Percentiles rank a stretch among this genome's conserved stretches.
These are phyloP conservation scores for Xylaria sp. DNA, from an alignment of 2,329 filamentous ascomycete species.

Conservation along the genomic window DNA sequence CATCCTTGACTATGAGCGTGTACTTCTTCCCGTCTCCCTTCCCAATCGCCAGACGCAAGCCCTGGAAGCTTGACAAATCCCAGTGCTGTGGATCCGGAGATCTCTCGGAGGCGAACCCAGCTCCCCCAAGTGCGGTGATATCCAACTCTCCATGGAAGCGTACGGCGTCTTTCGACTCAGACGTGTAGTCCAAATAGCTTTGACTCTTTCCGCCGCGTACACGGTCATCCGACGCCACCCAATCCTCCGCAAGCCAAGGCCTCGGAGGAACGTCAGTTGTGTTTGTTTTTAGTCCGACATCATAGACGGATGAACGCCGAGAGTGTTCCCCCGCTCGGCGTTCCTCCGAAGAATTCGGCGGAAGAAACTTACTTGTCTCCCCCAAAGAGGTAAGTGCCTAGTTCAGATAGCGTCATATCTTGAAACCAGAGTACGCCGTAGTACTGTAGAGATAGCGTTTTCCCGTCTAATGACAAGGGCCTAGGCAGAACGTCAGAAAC, in stretches of 20 bases:
- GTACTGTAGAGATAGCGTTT: not conserved
- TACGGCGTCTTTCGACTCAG: slow-evolving; percentile 52
- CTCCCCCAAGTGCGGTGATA: slow-evolving; percentile 78
- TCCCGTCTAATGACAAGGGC: not conserved
- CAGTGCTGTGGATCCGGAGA: slow-evolving; percentile 69
- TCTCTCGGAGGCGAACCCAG: slow-evolving; percentile 83
- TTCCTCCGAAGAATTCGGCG: not conserved
- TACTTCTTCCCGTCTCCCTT: slow-evolving; percentile 73
- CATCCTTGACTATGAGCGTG: slow-evolving; percentile 79
- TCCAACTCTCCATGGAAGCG: slow-evolving; percentile 77
- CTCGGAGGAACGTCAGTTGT: slow-evolving; percentile 51
- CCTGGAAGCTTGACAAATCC: slow-evolving; percentile 72
- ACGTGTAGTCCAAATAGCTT: slow-evolving; percentile 58
- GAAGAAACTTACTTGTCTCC: slow-evolving; percentile 51
- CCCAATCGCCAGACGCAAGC: slow-evolving; percentile 65
- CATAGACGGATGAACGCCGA: not conserved
- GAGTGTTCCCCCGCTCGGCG: not conserved
- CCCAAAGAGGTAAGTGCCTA: slow-evolving; percentile 52
- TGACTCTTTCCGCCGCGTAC: slow-evolving; percentile 78
- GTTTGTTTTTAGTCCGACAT: not conserved
- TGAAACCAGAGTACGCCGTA: not conserved
- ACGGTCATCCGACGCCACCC: slow-evolving; percentile 77
- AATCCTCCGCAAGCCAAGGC: slow-evolving; percentile 68
- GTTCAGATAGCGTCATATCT: slow-evolving; percentile 22
- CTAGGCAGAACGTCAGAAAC: not conserved